Conservation (phyloP, 164 flowering plant genomes). For the Vitis cinerea region DNA sequence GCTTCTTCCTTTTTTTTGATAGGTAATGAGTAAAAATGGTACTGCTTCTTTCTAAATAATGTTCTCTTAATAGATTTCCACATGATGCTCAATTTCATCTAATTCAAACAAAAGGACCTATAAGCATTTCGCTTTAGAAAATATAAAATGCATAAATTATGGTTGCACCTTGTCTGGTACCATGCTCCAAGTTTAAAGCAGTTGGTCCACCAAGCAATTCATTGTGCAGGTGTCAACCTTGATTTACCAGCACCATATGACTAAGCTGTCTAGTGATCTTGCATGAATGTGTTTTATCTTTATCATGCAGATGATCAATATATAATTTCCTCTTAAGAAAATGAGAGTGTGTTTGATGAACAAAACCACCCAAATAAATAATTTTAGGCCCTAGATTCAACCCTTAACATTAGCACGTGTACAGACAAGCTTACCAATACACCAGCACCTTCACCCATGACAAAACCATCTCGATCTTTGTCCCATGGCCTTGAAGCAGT, state of each 20-base stretch:
- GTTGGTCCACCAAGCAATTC: not conserved
- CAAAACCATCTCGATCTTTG: conserved; percentile 90
- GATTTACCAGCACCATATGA: not conserved
- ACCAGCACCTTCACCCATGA: conserved; percentile 97
- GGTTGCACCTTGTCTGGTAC: not conserved
- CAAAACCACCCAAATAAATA: not conserved
- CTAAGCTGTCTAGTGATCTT: not conserved
- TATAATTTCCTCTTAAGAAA: not conserved
- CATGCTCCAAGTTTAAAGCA: not conserved
- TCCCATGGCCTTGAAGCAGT: conserved; percentile 99
- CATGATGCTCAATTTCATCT: not conserved
- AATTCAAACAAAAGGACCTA: not conserved
- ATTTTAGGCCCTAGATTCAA: not conserved
- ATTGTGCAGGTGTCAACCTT: not conserved
- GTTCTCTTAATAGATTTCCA: not conserved
- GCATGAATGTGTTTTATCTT: not conserved
- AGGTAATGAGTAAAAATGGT: too few relatives aligned
- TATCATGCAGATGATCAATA: not conserved
- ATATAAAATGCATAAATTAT: not conserved
- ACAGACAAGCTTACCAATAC: conserved; percentile 60
- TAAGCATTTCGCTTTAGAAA: not conserved
- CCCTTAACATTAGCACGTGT: not conserved
- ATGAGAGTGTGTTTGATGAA: not conserved
- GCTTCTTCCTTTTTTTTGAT: too few relatives aligned
- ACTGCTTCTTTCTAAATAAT: too few relatives aligned